Conservation (phyloP, 257 asterid species). For the Solanum ossicruentum region DNA sequence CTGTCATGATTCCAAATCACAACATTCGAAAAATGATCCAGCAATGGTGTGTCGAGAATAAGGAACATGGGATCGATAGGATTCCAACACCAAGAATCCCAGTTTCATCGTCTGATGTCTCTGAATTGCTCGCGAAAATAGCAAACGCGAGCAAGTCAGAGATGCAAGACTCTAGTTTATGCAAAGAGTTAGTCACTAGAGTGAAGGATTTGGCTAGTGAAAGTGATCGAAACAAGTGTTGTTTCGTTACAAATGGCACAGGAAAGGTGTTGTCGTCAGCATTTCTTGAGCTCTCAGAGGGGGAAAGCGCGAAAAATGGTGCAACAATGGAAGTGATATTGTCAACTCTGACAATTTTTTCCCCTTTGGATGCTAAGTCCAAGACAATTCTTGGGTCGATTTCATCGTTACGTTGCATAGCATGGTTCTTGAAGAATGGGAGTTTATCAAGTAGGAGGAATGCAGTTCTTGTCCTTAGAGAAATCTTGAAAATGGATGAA, state of each 20-base stretch:
- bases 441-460: slow-evolving; percentile 11
- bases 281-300: slow-evolving; percentile 19
- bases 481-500: not conserved
- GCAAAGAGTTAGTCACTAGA: slow-evolving; percentile 11
- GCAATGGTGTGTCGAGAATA: slow-evolving; percentile 45
- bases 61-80: slow-evolving; percentile 26
- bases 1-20: slow-evolving; percentile 21
- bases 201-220: slow-evolving; percentile 18
- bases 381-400: slow-evolving; percentile 12
- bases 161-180: not conserved
- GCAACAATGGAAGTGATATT: slow-evolving; percentile 18
- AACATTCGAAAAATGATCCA: slow-evolving; percentile 29
- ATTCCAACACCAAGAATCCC: slow-evolving; percentile 40
- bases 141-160: not conserved
- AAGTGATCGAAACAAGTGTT: slow-evolving; percentile 31
- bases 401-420: slow-evolving; percentile 14
- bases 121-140: slow-evolving; percentile 4
- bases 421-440: slow-evolving; percentile 23
- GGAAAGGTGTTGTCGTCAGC: slow-evolving; percentile 16
- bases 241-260: slow-evolving; percentile 16
- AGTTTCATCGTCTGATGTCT: slow-evolving; percentile 13
- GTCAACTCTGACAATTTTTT: slow-evolving; percentile 11
- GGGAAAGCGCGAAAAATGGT: not conserved
- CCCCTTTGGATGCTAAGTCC: slow-evolving; percentile 19
- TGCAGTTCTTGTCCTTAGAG: slow-evolving; percentile 11